Percentiles rank a stretch among this genome's conserved stretches.
phyloP scores from a whole-genome alignment of 1,139 yeast genomes.

The Candida pseudoviswanathii region DNA sequence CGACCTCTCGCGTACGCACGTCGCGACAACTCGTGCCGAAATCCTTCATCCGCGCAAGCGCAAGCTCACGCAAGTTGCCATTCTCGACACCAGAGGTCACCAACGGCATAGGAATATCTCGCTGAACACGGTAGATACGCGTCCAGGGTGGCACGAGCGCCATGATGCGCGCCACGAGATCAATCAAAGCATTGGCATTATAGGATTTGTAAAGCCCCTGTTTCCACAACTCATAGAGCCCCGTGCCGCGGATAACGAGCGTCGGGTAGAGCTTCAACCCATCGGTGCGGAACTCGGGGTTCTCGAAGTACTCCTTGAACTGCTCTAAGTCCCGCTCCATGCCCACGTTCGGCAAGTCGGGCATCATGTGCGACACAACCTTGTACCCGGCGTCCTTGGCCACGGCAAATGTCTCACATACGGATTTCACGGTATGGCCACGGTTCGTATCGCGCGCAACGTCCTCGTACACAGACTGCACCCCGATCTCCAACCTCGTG shows the following conservation, averaged over 20 bases:
- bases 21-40: conserved; percentile 96
- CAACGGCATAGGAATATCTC: conserved; percentile 99
- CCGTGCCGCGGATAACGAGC: conserved; percentile 95
- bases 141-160: conserved; percentile 99
- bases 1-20: conserved; percentile 98
- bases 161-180: conserved; percentile 89
- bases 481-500: conserved; percentile 95
- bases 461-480: conserved; percentile 95
- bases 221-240: conserved; percentile 95
- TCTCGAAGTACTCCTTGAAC: conserved; percentile 93
- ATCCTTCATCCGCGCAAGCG: conserved; percentile 96
- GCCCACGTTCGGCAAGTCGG: conserved; percentile 97
- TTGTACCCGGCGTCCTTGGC: conserved; percentile 98
- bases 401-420: conserved; percentile 90
- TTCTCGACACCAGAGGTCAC: conserved; percentile 98
- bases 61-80: conserved; percentile 93
- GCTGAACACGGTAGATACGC: conserved; percentile 94
- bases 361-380: conserved; percentile 99
- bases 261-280: conserved; percentile 96
- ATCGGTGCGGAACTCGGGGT: conserved; percentile 95
- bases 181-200: conserved; percentile 92
- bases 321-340: conserved; percentile 98
- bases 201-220: conserved; percentile 92
- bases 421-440: conserved; percentile 97
- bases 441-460: conserved; percentile 98